These are phyloP conservation scores for Acanthamoeba rhysodes DNA, from an alignment of 208 protist genomes.

Conservation along the genomic window DNA sequence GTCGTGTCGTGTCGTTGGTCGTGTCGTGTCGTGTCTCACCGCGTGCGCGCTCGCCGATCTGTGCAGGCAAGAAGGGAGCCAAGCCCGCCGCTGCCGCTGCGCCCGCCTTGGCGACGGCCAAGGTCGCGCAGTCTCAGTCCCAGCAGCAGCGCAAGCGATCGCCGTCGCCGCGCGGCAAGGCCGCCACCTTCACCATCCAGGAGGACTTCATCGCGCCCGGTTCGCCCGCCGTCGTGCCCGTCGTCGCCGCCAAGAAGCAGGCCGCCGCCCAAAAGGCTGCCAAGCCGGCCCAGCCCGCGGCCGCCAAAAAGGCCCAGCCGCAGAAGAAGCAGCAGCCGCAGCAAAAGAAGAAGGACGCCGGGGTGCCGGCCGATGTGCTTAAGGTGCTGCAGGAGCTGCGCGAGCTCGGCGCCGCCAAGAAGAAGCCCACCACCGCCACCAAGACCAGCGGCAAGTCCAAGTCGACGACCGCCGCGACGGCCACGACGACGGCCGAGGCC, in stretches of 20 bases:
- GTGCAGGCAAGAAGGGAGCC: too few relatives aligned
- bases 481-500: neutral
- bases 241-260: neutral
- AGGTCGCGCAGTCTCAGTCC: neutral
- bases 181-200: slow-evolving; percentile 11
- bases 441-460: neutral
- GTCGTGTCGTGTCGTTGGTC: too few relatives aligned
- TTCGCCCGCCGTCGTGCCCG: neutral
- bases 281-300: neutral
- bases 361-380: neutral
- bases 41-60: too few relatives aligned
- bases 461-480: neutral
- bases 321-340: neutral
- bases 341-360: neutral
- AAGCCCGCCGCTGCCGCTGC: too few relatives aligned
- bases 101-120: too few relatives aligned
- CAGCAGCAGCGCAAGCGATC: neutral
- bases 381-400: slow-evolving; percentile 33
- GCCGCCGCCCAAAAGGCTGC: neutral
- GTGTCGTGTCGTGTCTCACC: too few relatives aligned
- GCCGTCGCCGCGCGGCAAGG: neutral
- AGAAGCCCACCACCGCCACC: neutral
- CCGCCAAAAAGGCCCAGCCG: neutral
- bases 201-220: slow-evolving; percentile 49
- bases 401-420: slow-evolving; percentile 12